These are phyloP conservation scores for Micractinium conductrix DNA, from an alignment of 139 green algal species.

Conservation along the genomic window DNA sequence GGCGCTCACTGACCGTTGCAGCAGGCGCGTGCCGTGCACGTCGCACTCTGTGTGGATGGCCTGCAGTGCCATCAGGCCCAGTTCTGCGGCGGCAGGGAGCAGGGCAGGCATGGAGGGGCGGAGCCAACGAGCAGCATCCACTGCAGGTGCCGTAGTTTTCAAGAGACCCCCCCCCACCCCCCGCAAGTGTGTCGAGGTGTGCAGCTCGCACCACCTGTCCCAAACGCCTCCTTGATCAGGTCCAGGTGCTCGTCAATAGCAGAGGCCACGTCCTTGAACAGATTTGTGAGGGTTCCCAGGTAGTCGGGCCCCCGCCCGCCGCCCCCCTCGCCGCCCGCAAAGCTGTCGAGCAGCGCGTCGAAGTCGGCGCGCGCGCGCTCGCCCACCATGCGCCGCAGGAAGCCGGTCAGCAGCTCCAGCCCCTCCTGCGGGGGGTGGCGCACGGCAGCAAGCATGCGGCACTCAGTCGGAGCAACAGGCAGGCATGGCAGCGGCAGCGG, in stretches of 20 bases:
- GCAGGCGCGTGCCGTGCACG: slow-evolving; percentile 58
- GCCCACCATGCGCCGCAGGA: slow-evolving; percentile 60
- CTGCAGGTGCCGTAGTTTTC: too few species aligned
- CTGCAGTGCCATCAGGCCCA: slow-evolving; percentile 38
- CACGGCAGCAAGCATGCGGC: not conserved
- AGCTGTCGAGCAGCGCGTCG: slow-evolving; percentile 54
- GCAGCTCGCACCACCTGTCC: slow-evolving; percentile 56
- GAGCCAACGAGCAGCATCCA: too few species aligned
- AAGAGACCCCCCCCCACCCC: too few species aligned
- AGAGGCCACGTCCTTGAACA: slow-evolving; percentile 86
- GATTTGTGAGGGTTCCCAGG: slow-evolving; percentile 67
- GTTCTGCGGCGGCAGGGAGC: not conserved
- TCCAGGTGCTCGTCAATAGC: slow-evolving; percentile 86
- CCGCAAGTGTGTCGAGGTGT: too few species aligned
- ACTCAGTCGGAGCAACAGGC: not conserved
- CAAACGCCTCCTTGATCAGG: slow-evolving; percentile 75
- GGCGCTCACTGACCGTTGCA: slow-evolving; percentile 68
- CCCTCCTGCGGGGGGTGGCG: slow-evolving; percentile 56
- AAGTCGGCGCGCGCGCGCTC: slow-evolving; percentile 63
- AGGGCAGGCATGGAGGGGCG: too few species aligned
- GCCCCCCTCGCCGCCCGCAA: slow-evolving; percentile 20
- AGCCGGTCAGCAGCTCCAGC: slow-evolving; percentile 64
- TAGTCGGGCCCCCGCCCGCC: slow-evolving; percentile 67
- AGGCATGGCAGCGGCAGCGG: too few species aligned
- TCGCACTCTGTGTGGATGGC: slow-evolving; percentile 80